Conservation (phyloP, 176 grass and related monocot species). For the Bromus sterilis region DNA sequence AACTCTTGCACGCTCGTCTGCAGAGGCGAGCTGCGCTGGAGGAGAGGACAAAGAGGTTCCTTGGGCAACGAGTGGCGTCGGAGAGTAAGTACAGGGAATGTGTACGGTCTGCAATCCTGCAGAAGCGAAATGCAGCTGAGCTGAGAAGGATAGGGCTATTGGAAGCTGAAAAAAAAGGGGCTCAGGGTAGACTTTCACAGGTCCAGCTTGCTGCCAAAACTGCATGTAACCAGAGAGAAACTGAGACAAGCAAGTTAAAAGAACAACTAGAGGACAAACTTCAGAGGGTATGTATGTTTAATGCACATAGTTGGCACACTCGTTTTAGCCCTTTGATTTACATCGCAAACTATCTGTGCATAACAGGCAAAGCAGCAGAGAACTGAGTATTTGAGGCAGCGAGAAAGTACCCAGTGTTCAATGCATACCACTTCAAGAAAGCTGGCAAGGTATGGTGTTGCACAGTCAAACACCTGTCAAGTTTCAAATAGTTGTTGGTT, state of each 20-base stretch:
- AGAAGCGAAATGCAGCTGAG: slow-evolving; percentile 77
- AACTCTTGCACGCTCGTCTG: slow-evolving; percentile 50
- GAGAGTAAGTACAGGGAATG: slow-evolving; percentile 80
- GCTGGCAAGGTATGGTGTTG: slow-evolving; percentile 47
- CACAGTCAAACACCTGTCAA: not conserved
- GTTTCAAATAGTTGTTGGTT: slow-evolving; percentile 1
- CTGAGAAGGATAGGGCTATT: slow-evolving; percentile 49
- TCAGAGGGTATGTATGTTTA: slow-evolving; percentile 53
- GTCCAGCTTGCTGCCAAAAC: slow-evolving; percentile 47
- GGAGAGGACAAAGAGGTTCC: slow-evolving; percentile 62
- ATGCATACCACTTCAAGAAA: slow-evolving; percentile 48
- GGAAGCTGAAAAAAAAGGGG: slow-evolving; percentile 63
- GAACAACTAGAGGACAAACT: slow-evolving; percentile 67
- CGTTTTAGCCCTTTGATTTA: slow-evolving; percentile 1
- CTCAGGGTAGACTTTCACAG: slow-evolving; percentile 54
- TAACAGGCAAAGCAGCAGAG: slow-evolving; percentile 67
- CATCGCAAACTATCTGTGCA: not conserved
- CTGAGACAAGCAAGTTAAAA: slow-evolving; percentile 60
- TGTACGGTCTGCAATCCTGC: slow-evolving; percentile 65
- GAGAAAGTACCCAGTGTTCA: slow-evolving; percentile 43
- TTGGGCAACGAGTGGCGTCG: slow-evolving; percentile 39
- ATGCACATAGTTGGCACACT: not conserved
- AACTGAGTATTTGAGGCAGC: slow-evolving; percentile 62
- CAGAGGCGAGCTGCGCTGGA: slow-evolving; percentile 63
- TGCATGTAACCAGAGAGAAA: slow-evolving; percentile 57